These are phyloP conservation scores for Ceratocystis cubensis DNA, from an alignment of 2,329 filamentous ascomycete species.

Conservation along the genomic window DNA sequence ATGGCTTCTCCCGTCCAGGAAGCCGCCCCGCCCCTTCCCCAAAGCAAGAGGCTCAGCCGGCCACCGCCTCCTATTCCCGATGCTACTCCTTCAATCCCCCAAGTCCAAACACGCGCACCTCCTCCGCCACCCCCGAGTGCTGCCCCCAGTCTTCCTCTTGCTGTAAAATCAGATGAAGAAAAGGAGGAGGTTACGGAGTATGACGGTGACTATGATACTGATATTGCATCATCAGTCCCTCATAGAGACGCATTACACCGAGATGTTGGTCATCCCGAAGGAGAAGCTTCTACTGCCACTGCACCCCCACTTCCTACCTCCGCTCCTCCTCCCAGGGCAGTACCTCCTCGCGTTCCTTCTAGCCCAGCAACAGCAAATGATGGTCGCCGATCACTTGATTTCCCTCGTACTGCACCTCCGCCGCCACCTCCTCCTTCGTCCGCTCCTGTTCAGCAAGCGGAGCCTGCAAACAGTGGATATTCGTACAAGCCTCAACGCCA, in stretches of 20 bases:
- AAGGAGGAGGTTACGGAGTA: constrained; percentile 83
- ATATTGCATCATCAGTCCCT: constrained; percentile 85
- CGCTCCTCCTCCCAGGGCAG: constrained; percentile 34
- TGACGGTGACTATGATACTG: constrained; percentile 94
- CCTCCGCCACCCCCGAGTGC: constrained; percentile 48
- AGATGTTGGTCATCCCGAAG: constrained; percentile 35
- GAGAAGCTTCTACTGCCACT: constrained; percentile 41
- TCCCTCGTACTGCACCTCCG: constrained; percentile 37
- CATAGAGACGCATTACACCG: constrained; percentile 85
- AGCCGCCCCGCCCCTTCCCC: constrained; percentile 33
- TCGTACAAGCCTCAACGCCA: constrained; percentile 38
- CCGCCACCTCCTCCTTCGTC: constrained; percentile 19
- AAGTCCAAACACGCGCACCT: constrained; percentile 47
- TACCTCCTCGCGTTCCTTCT: constrained; percentile 49
- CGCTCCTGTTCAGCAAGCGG: constrained; percentile 20
- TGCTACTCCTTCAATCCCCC: constrained; percentile 35
- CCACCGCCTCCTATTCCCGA: constrained; percentile 50
- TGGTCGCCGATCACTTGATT: constrained; percentile 49
- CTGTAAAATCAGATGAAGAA: constrained; percentile 35
- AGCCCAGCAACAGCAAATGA: constrained; percentile 40
- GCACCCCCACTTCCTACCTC: constrained; percentile 34
- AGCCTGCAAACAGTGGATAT: constrained; percentile 38
- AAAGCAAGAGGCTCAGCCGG: constrained; percentile 44
- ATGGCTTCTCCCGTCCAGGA: constrained; percentile 30
- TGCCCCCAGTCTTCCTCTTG: constrained; percentile 32